Base-by-base conservation (phyloP, 371 early-diverging fungal species). In the Rhizopus arrhizus region DNA sequence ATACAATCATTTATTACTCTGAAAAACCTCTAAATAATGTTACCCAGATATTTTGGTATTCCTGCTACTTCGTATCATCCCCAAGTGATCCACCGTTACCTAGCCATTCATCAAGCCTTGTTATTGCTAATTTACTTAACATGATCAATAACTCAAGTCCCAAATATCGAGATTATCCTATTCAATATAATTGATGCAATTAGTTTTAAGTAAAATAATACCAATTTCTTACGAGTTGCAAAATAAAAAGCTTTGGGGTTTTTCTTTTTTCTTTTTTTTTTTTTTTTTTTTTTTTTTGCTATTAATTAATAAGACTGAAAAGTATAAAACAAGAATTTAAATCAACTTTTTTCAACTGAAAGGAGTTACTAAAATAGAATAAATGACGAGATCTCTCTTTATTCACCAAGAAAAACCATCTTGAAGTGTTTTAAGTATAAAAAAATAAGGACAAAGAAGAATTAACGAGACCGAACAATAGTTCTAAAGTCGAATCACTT, bases 141-240 rank as follows among this genome's bases (percentile, higher is more conserved):
- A 61, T 61, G 61, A 49, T 33, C 32, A 61, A 54, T 41, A 54
- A 6, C 61, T 61, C 55, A 55, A 61, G 5, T 49, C 40, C 10
- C 61, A 61, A 61, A 61, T 61, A 48, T 42, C 59, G 61, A 49
- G 12, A 61, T 61, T 60, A 45, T 40, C 60, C 60, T 29, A 60
- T 54, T 55, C 43, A 61, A 61, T 49, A 61, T 40, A 15, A 55
- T 49, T 61, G 47, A 42, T 46, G 15, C 47, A n/a, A 42, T 42
- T 42, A 42, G 43, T 42, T 12, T 42, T 42, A 42, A 42, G 5
- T 7, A 38, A 38, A 7, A 38, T 7, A 38, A 38, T 7, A 7
- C 38, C 5, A 38, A 11, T 36, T 36, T 36, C 36, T 36, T 36
- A 36, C 36, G 10, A 10, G 36, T 10, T 32, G 49, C 2, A 43